Conservation (phyloP, 2,329 filamentous ascomycete genomes). For the Uncinocarpus reesii region DNA sequence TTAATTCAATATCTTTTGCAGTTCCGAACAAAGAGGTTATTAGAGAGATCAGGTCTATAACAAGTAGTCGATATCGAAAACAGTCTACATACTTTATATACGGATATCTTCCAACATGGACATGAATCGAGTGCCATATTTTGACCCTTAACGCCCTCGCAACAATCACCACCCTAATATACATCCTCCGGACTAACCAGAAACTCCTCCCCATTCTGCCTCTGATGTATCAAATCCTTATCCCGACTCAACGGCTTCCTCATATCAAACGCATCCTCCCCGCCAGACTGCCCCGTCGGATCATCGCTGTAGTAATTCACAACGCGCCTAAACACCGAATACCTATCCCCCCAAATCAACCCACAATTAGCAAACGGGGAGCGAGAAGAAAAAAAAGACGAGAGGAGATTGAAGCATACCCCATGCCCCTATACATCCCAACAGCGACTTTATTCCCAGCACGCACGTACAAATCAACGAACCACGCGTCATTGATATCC, state of each 20-base stretch:
- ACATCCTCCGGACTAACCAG: conserved; percentile 75
- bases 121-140: background rate
- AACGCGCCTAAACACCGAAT: conserved; percentile 80
- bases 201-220: conserved; percentile 69
- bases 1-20: no score
- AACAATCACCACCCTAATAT: conserved; percentile 34
- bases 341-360: conserved; percentile 29
- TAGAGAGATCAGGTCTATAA: no score
- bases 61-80: no score
- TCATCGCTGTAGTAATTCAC: conserved; percentile 90
- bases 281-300: conserved; percentile 48
- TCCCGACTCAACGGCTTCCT: conserved; percentile 81
- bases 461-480: conserved; percentile 88
- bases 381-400: background rate
- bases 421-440: conserved; percentile 77
- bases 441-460: conserved; percentile 82
- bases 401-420: conserved; percentile 40
- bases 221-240: conserved; percentile 60
- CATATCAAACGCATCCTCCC: conserved; percentile 95
- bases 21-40: no score
- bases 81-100: no score
- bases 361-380: background rate
- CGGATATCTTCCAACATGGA: background rate
- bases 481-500: conserved; percentile 78
- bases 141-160: background rate